Conservation (phyloP, 2,329 filamentous ascomycete species). For the Fusarium palustre region DNA sequence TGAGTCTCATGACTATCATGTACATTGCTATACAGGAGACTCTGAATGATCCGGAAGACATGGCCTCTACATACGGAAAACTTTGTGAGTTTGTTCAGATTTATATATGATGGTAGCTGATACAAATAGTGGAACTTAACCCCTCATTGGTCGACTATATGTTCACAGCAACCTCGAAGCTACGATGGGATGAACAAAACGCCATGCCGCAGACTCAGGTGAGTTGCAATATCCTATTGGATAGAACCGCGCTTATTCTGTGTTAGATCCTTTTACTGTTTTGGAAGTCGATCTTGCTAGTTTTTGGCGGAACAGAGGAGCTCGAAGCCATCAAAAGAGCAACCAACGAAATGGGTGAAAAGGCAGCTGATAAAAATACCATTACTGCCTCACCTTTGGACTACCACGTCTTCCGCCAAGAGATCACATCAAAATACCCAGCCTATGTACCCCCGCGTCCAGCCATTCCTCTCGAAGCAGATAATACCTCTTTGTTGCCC, state of each 20-base stretch:
- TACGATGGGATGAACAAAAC: slow-evolving; percentile 79
- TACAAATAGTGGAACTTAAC: slow-evolving; percentile 63
- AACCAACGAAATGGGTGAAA: slow-evolving; percentile 70
- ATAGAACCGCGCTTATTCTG: slow-evolving; percentile 36
- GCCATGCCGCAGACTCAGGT: slow-evolving; percentile 72
- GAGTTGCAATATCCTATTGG: slow-evolving; percentile 40
- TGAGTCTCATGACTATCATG: slow-evolving; percentile 72
- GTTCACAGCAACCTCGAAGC: slow-evolving; percentile 73
- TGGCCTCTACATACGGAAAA: slow-evolving; percentile 60
- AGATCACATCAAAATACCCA: slow-evolving; percentile 97
- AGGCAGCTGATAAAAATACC: slow-evolving; percentile 75
- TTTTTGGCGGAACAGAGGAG: slow-evolving; percentile 83
- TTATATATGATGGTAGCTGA: slow-evolving; percentile 17
- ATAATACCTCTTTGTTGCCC: slow-evolving; percentile 91
- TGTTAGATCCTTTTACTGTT: slow-evolving; percentile 79
- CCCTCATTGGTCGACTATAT: slow-evolving; percentile 79
- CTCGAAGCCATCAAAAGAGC: slow-evolving; percentile 79
- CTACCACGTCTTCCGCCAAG: slow-evolving; percentile 95
- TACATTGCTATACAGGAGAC: slow-evolving; percentile 70
- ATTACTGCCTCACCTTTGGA: slow-evolving; percentile 95
- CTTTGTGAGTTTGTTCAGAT: slow-evolving; percentile 59
- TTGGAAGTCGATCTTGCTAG: slow-evolving; percentile 90
- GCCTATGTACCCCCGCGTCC: slow-evolving; percentile 92
- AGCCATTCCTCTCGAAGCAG: slow-evolving; percentile 84
- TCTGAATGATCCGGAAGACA: slow-evolving; percentile 63